Conservation (phyloP, 257 asterid species). For the Oldenlandia corymbosa region DNA sequence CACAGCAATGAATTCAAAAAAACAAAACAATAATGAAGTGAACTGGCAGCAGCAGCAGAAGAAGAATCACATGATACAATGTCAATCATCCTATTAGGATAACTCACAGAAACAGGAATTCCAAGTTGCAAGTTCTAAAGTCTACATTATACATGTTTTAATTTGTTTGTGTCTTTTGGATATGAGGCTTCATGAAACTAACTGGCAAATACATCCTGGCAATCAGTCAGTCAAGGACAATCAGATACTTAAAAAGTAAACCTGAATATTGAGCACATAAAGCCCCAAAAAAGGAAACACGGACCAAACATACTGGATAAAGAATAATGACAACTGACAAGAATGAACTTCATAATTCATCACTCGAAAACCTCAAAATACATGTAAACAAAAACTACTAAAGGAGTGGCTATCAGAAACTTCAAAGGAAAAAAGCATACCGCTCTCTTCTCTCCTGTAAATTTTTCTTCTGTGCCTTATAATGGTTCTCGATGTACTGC, state of each 20-base stretch:
- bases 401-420: neutral
- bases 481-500: conserved; percentile 97
- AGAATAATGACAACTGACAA: neutral
- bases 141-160: neutral
- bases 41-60: no score
- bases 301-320: neutral
- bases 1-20: neutral
- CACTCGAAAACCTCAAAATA: neutral
- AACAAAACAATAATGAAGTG: neutral
- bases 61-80: neutral
- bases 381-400: neutral
- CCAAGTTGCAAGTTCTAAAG: neutral
- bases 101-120: no score
- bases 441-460: conserved; percentile 93
- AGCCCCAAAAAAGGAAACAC: neutral
- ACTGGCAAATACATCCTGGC: neutral
- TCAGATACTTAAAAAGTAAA: neutral
- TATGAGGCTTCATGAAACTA: neutral
- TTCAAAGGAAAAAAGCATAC: conserved; percentile 32
- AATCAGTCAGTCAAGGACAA: neutral
- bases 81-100: neutral
- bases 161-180: neutral
- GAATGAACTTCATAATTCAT: no score
- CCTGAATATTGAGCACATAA: no score
- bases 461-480: conserved; percentile 87